Conservation (phyloP, 768 basidiomycete species). For the Steccherinum ochraceum region DNA sequence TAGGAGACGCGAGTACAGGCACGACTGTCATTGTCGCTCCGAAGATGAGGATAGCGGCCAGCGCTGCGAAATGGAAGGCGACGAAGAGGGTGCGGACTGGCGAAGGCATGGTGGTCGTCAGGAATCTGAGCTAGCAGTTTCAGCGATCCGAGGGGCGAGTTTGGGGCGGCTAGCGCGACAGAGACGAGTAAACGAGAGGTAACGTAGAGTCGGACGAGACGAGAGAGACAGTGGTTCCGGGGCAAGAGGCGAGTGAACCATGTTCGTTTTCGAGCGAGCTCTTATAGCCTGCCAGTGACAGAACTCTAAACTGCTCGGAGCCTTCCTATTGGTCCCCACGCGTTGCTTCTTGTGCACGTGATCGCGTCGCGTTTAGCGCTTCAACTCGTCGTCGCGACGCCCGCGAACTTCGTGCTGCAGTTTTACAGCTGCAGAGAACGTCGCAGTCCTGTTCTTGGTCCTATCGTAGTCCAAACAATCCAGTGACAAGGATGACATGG, state of each 20-base stretch:
- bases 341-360: background rate
- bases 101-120: constrained; percentile 24
- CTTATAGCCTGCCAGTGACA: constrained; percentile 17
- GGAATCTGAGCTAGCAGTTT: too few relatives aligned
- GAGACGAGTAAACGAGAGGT: constrained; percentile 9
- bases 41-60: constrained; percentile 15
- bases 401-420: background rate
- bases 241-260: constrained; percentile 14
- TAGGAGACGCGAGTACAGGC: constrained; percentile 19
- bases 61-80: constrained; percentile 33
- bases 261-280: constrained; percentile 6
- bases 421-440: too few relatives aligned
- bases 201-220: constrained; percentile 13
- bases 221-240: constrained; percentile 13
- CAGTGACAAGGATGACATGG: too few relatives aligned
- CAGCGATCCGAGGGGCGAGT: background rate
- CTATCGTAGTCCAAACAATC: too few relatives aligned
- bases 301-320: constrained; percentile 13
- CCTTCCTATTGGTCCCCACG: constrained; percentile 14
- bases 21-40: constrained; percentile 17
- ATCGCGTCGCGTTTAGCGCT: constrained; percentile 13
- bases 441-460: too few relatives aligned
- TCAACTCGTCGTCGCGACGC: constrained; percentile 3
- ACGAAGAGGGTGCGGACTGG: constrained; percentile 33
- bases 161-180: constrained; percentile 17